Evolutionary conservation across 106 monocot genomes (phyloP).

Genomic region (Triglochin maritima): DNA sequence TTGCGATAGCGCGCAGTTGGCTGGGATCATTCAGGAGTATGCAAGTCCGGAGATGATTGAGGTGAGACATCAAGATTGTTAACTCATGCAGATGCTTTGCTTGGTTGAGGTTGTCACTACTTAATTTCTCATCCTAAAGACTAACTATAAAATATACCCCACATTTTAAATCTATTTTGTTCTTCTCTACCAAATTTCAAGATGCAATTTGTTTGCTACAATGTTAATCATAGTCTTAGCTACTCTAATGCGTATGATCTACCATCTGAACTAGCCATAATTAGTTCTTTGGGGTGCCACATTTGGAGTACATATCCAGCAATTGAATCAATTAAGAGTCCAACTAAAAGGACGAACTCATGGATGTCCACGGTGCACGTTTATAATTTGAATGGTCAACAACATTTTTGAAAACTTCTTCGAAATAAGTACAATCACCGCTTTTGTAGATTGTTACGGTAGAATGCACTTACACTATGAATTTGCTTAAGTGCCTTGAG

Average conservation of each 20-base stretch:
- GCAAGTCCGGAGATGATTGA: constrained; percentile 85
- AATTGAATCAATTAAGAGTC: too few relatives aligned
- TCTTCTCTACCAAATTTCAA: background rate
- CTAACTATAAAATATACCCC: too few relatives aligned
- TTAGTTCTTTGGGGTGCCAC: too few relatives aligned
- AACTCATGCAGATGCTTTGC: background rate
- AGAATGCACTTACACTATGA: too few relatives aligned
- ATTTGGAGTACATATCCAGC: too few relatives aligned
- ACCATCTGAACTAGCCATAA: background rate
- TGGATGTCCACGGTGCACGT: too few relatives aligned
- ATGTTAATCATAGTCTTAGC: background rate
- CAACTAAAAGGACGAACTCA: too few relatives aligned
- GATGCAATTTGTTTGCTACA: background rate
- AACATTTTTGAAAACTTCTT: too few relatives aligned
- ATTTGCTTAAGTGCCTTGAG: too few relatives aligned
- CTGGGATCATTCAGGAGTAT: constrained; percentile 79
- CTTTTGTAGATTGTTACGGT: too few relatives aligned
- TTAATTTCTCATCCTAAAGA: background rate
- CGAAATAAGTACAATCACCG: too few relatives aligned
- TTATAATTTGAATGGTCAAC: too few relatives aligned
- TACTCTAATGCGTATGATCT: background rate
- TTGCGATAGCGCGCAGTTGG: constrained; percentile 83
- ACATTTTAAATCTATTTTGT: background rate
- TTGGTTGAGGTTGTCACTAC: background rate
- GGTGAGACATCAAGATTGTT: constrained; percentile 19